Conservation (phyloP, 2,329 filamentous ascomycete species). For the Neofusicoccum umdonicola region DNA sequence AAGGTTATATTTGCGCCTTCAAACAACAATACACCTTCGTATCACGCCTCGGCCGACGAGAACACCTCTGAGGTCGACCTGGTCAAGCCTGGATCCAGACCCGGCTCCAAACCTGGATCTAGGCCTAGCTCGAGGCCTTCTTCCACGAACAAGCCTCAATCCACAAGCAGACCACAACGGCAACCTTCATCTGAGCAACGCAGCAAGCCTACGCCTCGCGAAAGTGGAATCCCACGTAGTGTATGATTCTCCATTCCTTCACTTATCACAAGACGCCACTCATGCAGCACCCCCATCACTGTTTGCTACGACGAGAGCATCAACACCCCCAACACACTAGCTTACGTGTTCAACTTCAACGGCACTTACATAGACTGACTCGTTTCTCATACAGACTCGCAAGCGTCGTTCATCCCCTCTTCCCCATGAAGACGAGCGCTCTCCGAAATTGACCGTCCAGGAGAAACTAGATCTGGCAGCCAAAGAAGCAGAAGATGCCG, state of each 20-base stretch:
- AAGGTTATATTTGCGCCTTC: conserved; percentile 39
- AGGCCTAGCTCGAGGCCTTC: conserved; percentile 22
- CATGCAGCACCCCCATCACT: not conserved
- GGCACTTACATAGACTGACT: not conserved
- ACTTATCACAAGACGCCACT: not conserved
- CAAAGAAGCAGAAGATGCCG: conserved; percentile 44
- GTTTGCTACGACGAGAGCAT: not conserved
- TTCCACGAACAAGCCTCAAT: conserved; percentile 19
- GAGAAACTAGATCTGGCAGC: conserved; percentile 48
- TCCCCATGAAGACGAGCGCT: conserved; percentile 38
- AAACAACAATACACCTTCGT: conserved; percentile 24
- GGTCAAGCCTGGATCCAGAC: conserved; percentile 20
- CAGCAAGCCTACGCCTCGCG: not conserved
- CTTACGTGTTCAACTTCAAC: not conserved
- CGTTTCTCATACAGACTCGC: conserved; percentile 26
- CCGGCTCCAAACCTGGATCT: not conserved
- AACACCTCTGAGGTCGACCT: conserved; percentile 32
- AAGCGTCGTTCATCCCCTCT: conserved; percentile 39
- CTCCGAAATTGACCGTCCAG: conserved; percentile 43
- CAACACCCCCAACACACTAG: not conserved
- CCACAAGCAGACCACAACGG: not conserved
- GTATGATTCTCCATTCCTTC: conserved; percentile 5
- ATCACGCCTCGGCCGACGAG: conserved; percentile 34
- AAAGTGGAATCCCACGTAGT: conserved; percentile 15
- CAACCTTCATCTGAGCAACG: not conserved